Percentiles rank a stretch among this genome's conserved stretches.
These are phyloP conservation scores for Selaginella moellendorffii DNA, from an alignment of 75 land plant genomes.

Conservation along the genomic window DNA sequence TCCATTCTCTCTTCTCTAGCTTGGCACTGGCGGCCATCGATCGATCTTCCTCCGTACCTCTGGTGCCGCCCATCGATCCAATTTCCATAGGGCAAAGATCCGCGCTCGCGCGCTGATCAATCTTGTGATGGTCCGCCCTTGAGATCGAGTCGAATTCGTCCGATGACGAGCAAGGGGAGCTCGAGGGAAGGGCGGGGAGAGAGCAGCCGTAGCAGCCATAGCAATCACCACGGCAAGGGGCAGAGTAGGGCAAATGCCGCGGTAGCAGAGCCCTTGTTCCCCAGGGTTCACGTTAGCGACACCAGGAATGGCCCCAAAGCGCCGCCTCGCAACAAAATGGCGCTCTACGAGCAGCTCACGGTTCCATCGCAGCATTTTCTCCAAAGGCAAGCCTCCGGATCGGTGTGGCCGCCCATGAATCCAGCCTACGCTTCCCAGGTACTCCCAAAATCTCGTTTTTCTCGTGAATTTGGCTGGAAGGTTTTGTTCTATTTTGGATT, in stretches of 20 bases:
- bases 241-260: too few relatives aligned
- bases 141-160: too few relatives aligned
- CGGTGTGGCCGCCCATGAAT: background rate
- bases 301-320: conserved; percentile 73
- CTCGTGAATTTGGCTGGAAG: too few relatives aligned
- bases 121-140: too few relatives aligned
- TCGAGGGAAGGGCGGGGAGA: background rate
- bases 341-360: conserved; percentile 82
- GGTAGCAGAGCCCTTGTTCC: conserved; percentile 41
- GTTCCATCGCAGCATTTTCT: conserved; percentile 46
- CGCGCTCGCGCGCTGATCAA: background rate
- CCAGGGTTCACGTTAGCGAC: conserved; percentile 71
- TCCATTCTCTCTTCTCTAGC: background rate
- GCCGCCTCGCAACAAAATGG: conserved; percentile 96
- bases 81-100: background rate
- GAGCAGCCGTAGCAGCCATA: background rate
- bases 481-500: too few relatives aligned
- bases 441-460: too few relatives aligned
- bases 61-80: background rate
- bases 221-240: background rate
- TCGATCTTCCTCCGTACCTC: background rate
- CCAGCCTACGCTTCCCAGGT: conserved; percentile 2
- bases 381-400: background rate
- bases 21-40: background rate
- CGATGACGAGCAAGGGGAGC: background rate